These are phyloP conservation scores for Biscutella laevigata DNA, from an alignment of 441 rosid genomes.

Conservation along the genomic window DNA sequence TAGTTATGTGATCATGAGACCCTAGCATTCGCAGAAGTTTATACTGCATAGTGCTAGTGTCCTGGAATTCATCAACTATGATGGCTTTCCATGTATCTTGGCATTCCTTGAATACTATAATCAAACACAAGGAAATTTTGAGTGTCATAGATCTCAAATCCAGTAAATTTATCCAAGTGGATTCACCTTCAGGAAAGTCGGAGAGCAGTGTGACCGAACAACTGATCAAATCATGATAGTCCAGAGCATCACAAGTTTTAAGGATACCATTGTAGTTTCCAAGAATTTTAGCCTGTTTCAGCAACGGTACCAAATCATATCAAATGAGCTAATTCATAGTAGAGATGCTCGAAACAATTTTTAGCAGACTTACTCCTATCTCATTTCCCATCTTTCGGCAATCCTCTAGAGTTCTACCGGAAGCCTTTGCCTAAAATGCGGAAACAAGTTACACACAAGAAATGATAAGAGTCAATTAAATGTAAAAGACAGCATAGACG, in stretches of 20 bases:
- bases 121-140: conserved; percentile 15
- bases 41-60: conserved; percentile 93
- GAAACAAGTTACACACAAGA: conserved; percentile 2
- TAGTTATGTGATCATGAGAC: conserved; percentile 63
- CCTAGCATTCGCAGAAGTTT: conserved; percentile 60
- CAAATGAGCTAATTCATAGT: conserved; percentile 15
- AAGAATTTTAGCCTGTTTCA: conserved; percentile 74
- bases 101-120: conserved; percentile 62
- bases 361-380: conserved; percentile 61
- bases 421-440: conserved; percentile 77
- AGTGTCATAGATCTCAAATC: conserved; percentile 7
- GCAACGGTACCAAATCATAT: conserved; percentile 25
- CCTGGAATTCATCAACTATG: conserved; percentile 92
- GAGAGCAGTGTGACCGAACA: conserved; percentile 72
- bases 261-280: conserved; percentile 58
- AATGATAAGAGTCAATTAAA: neutral
- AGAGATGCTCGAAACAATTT: conserved; percentile 16
- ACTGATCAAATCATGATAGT: conserved; percentile 89
- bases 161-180: conserved; percentile 6
- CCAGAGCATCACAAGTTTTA: conserved; percentile 78
- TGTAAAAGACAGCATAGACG: neutral
- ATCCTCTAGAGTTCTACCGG: conserved; percentile 67
- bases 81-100: conserved; percentile 75
- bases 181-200: conserved; percentile 71
- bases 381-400: conserved; percentile 57